A percentile compares a stretch with the other conserved stretches of the same genome.
Evolutionary conservation across 2,329 filamentous ascomycete species (phyloP).

Genomic region (Cladosporium sp.): DNA sequence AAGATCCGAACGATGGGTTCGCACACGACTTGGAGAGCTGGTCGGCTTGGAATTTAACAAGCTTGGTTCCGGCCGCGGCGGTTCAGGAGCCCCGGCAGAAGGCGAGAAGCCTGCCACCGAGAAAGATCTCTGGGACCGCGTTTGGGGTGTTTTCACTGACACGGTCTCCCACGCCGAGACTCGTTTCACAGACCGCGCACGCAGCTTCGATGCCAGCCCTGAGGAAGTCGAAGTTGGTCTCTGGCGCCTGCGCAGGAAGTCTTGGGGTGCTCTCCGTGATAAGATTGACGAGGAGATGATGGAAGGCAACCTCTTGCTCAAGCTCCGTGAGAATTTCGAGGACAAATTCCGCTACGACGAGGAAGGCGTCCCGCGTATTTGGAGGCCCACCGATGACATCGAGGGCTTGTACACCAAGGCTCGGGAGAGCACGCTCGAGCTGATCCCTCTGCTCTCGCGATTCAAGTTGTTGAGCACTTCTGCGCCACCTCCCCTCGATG

Average conservation of each 20-base stretch:
- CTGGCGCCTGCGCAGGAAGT: constrained; percentile 89
- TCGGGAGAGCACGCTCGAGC: constrained; percentile 81
- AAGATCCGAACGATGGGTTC: constrained; percentile 89
- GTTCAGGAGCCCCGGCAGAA: constrained; percentile 71
- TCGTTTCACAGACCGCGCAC: constrained; percentile 80
- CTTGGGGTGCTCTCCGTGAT: constrained; percentile 82
- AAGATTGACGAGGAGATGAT: constrained; percentile 97
- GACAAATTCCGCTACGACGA: constrained; percentile 99
- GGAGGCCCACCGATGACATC: constrained; percentile 94
- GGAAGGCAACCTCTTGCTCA: constrained; percentile 92
- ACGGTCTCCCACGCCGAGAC: constrained; percentile 81
- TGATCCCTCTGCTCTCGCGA: constrained; percentile 82
- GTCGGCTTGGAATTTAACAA: constrained; percentile 94
- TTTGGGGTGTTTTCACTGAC: constrained; percentile 80
- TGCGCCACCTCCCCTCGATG: constrained; percentile 72
- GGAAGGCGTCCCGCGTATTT: constrained; percentile 87
- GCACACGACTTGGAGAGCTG: constrained; percentile 78
- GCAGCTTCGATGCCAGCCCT: constrained; percentile 86
- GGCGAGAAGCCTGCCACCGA: constrained; percentile 70
- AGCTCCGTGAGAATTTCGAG: constrained; percentile 96
- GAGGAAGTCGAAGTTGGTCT: constrained; percentile 89
- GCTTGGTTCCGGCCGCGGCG: constrained; percentile 80
- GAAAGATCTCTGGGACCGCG: constrained; percentile 89
- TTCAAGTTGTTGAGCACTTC: constrained; percentile 75
- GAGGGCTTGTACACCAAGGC: constrained; percentile 91